Evolutionary conservation across 495 filamentous ascomycete species (phyloP).

Genomic region (Neurospora discreta): DNA sequence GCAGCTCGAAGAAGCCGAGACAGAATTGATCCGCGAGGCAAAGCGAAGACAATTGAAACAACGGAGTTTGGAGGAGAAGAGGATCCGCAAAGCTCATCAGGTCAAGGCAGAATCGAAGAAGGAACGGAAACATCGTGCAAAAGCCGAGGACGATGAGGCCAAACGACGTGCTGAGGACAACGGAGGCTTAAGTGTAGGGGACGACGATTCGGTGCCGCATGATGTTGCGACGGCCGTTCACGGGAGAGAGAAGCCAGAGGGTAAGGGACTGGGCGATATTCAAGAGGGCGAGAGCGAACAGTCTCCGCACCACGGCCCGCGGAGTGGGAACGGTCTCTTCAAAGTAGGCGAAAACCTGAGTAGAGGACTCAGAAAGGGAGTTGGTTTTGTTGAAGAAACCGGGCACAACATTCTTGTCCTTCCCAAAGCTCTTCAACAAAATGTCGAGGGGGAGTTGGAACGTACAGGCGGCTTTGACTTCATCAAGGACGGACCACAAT

Average conservation of each 20-base stretch:
- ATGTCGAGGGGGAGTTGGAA: constrained; percentile 47
- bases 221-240: constrained; percentile 56
- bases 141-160: constrained; percentile 44
- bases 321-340: constrained; percentile 19
- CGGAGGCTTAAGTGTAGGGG: constrained; percentile 67
- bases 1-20: constrained; percentile 72
- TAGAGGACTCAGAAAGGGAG: constrained; percentile 28
- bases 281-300: constrained; percentile 19
- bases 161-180: constrained; percentile 50
- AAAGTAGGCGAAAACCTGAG: constrained; percentile 27
- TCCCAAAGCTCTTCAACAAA: constrained; percentile 44
- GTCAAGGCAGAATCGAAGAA: constrained; percentile 36
- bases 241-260: constrained; percentile 23
- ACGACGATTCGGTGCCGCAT: constrained; percentile 70
- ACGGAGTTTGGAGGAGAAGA: constrained; percentile 51
- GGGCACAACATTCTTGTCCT: neutral
- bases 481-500: constrained; percentile 12
- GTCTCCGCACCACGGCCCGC: constrained; percentile 6
- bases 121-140: constrained; percentile 36
- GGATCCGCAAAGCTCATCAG: constrained; percentile 38
- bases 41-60: constrained; percentile 67
- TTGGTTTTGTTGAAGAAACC: constrained; percentile 36
- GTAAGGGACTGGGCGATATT: constrained; percentile 14
- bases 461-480: constrained; percentile 44
- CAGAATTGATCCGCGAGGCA: constrained; percentile 64